Evolutionary conservation across 2,329 filamentous ascomycete genomes (phyloP), one percentile per base, ranked within the genome.

Genomic region (Didymella lethalis): DNA sequence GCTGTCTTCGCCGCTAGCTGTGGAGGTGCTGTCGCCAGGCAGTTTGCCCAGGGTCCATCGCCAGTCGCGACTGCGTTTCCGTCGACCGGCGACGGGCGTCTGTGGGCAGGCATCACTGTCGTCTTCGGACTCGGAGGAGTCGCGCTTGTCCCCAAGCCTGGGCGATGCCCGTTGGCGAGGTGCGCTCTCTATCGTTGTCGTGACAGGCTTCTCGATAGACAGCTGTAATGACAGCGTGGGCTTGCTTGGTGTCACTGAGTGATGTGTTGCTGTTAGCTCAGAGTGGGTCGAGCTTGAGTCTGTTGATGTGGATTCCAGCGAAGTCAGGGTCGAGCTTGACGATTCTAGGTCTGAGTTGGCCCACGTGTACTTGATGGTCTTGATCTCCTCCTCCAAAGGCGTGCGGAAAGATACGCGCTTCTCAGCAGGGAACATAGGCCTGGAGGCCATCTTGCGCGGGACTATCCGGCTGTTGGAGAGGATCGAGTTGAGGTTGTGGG

Each of bases 371-470:
- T 77, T 81, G 40, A 81, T 79, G 2, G 81, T 88, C 62, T 79
- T 80, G 65, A 88, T 86, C 56, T 86, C 84, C 68, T 88, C 86
- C 45, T 85, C 84, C 26, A 88, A 71, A 18, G 83, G 82, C 12
- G 77, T 77, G 20, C 82, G 79, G 69, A 87, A 88, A 26, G 80
- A 81, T 12, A 88, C 86, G 62, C 79, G 80, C 76, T 88, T 88
- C 66, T 82, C 77, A 2, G 83, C 78, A 4, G 85, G 84, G 67
- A 87, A 87, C 72, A 78, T 74, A 59, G 77, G 77, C 55, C 76
- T 67, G 45, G 78, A 74, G 1, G 81, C 78, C 65, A 79, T 80
- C 60, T 73, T 77, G 69, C 66, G 77, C 28, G 74, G 71, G 65
- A 66, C 63, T 40, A 75, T 64, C 11, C 71, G 72, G 64, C 79